phyloP scores from a whole-genome alignment of 164 flowering plant genomes.

The Piper longum region DNA sequence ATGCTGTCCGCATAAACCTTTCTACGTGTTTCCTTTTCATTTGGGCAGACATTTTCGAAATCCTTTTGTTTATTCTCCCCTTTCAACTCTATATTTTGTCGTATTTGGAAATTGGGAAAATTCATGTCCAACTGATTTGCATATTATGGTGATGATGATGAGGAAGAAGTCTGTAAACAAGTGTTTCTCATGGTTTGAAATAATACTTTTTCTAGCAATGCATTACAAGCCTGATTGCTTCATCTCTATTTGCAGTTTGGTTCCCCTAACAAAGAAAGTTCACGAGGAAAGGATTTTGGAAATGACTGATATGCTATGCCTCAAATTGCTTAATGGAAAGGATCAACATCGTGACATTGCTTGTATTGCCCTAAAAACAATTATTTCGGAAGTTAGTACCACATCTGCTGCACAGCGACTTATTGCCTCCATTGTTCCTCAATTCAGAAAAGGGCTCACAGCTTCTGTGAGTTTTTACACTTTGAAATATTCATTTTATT shows the following conservation, averaged over 20 bases:
- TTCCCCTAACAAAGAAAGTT: slow-evolving; percentile 89
- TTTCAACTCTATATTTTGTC: not conserved
- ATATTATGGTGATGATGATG: not conserved
- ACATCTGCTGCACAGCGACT: slow-evolving; percentile 52
- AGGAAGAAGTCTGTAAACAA: not conserved
- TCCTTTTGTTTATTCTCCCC: not conserved
- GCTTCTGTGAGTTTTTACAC: slow-evolving; percentile 37
- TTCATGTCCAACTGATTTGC: not conserved
- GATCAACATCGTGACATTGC: slow-evolving; percentile 90
- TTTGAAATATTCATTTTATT: no score
- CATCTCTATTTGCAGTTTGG: slow-evolving; percentile 41
- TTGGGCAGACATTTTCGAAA: no score
- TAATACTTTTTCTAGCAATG: not conserved
- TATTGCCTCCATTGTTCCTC: slow-evolving; percentile 52
- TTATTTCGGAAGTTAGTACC: slow-evolving; percentile 60
- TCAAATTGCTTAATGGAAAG: slow-evolving; percentile 67
- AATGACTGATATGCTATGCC: slow-evolving; percentile 70
- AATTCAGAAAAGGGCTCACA: slow-evolving; percentile 60
- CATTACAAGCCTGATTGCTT: not conserved
- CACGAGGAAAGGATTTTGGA: slow-evolving; percentile 64
- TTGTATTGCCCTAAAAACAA: slow-evolving; percentile 89
- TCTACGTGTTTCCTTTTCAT: no score
- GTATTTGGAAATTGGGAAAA: not conserved
- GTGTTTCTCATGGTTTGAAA: not conserved
- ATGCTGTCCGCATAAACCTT: no score